Evolutionary conservation across 352 stramenopile genomes (phyloP), one percentile per base, ranked within the genome.

Genomic region (Ophiocytium majus): DNA sequence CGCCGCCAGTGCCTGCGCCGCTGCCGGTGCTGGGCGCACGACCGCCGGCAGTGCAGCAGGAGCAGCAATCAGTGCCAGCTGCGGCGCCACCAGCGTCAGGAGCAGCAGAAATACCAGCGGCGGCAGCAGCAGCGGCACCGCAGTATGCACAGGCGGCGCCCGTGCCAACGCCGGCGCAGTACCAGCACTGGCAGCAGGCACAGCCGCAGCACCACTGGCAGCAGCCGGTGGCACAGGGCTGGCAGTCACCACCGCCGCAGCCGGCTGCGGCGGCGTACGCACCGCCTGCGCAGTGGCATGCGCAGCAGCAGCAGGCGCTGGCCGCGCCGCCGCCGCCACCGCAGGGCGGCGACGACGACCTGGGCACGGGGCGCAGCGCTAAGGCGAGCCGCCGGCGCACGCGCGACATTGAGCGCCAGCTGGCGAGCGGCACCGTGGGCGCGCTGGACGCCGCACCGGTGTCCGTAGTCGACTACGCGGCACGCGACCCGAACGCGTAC

Each of bases 391-490:
- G 76, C 49, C 82, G 83, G 76, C 86, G 79, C 79, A 76, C 34
- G 37, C 37, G 86, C 33, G 81, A 87, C 76, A 82, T 88, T 76
- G 86, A 89, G 71, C 78, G 83, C 28, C 76, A 82, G 34, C 37
- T 89, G 43, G 74, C 83, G 23, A 83, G 63, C 28, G 86, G 86
- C 17, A 63, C 85, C 28, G 34, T 89, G 57, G 82, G 50, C n/a
- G 86, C 79, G 14, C 33, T 89, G 32, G 86, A 50, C 0, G 50
- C 35, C 35, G 75, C 50, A 10, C n/a, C 50, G 10, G 32, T 85
- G 32, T 0, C 36, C 0, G 63, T 64, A 0, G 63, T 66, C 0
- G 0, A 10, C 5, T 10, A 10, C 5, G 63, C 14, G 1, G 81
- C 63, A 19, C 63, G 78, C 1, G 1, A 28, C 23, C 81, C 63